Conservation (phyloP, 2,329 filamentous ascomycete species). For the Apiospora rasikravindrae region DNA sequence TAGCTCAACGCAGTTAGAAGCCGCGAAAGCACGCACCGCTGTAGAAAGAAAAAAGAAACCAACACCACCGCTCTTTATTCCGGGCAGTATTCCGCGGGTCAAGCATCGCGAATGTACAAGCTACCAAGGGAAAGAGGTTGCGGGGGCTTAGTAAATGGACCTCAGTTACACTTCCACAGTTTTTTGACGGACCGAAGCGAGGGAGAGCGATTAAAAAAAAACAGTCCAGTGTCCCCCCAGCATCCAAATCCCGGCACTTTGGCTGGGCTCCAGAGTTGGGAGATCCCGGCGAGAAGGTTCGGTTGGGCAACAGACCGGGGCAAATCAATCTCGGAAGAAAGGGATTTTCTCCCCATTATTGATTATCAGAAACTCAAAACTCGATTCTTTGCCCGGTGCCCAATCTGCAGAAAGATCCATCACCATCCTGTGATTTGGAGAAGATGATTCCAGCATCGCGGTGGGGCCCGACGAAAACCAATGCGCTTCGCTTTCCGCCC, state of each 20-base stretch:
- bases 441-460: background rate
- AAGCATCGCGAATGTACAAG: background rate
- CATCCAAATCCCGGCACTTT: slow-evolving; percentile 3
- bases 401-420: slow-evolving; percentile 7
- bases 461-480: background rate
- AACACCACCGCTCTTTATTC: background rate
- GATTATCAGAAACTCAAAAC: background rate
- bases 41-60: background rate
- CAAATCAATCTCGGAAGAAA: slow-evolving; percentile 1
- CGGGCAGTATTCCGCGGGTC: background rate
- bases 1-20: background rate
- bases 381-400: background rate
- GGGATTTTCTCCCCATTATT: background rate
- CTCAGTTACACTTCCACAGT: slow-evolving; percentile 9
- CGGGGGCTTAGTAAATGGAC: slow-evolving; percentile 12
- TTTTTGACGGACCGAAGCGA: slow-evolving; percentile 7
- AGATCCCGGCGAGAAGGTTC: slow-evolving; percentile 12
- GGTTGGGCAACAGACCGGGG: slow-evolving; percentile 1
- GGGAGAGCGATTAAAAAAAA: background rate
- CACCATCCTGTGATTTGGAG: background rate
- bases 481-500: background rate
- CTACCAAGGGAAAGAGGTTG: background rate
- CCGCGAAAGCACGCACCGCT: background rate
- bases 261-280: background rate
- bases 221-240: background rate